Base-by-base conservation (phyloP, 164 flowering plant species). In the Tetrastigma voinierianum region DNA sequence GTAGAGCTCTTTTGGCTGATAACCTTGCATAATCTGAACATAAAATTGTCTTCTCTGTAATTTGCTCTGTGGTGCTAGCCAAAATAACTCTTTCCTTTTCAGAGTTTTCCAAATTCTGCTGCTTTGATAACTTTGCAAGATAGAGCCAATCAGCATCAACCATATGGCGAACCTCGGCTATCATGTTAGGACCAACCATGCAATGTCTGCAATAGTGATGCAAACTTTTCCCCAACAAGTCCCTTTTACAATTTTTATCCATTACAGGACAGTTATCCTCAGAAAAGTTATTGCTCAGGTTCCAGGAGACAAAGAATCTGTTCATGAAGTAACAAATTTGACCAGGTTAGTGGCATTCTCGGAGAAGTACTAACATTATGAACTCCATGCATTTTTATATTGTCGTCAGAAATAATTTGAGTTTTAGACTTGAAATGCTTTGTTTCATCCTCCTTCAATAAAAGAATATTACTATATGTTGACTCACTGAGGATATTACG, bases 81-180 rank as follows among this genome's bases (percentile, higher is more conserved):
- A 48, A 14, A 2, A 9, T 1, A 59, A 43, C 59, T 46, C 23
- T 59, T 32, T 68, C 65, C 10, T 63, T 47, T 59, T 59, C 79
- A 71, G 19, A 66, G 19, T 70, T 64, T 17, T 75, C 77, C 1
- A 48, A 15, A 57, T 45, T 65, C 32, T 58, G 55, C 63, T 67
- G 67, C 74, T 79, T 84, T 7, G 83, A 78, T 65, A 91, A 68
- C 67, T 81, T 65, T 10, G 90, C 68, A 68, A 94, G 90, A 76
- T 86, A 77, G 52, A 94, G 65, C 98, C 98, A 94, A 73, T 94
- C 97, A 67, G 88, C 75, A 69, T 94, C 97, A 53, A 81, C 59
- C 98, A 94, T 90, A 76, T 59, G 77, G 17, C 96, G 93, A 58
- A 91, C 75, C 62, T 72, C 62, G 56, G 72, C 81, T 55, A 61